phyloP scores from a whole-genome alignment of 1,284 basidiomycete genomes.

The Cryptococcus sp. region DNA sequence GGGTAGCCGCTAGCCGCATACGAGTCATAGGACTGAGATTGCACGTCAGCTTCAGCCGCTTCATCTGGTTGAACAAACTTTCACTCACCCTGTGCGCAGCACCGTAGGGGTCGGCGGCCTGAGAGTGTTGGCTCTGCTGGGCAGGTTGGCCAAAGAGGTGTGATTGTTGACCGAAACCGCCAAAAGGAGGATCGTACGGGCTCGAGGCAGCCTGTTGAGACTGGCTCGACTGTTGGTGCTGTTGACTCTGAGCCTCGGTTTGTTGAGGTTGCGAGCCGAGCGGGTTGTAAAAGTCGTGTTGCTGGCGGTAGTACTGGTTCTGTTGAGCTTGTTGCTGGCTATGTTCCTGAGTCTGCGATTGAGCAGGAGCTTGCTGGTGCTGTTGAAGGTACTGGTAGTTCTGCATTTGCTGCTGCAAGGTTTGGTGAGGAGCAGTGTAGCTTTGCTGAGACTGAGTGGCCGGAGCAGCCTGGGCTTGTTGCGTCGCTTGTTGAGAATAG shows the following conservation, averaged over 20 bases:
- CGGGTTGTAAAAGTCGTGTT: constrained; percentile 34
- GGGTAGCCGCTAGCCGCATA: constrained; percentile 51
- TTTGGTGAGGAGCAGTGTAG: constrained; percentile 39
- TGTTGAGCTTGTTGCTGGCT: constrained; percentile 26
- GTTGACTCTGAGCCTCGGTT: constrained; percentile 22
- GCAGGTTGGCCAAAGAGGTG: constrained; percentile 27
- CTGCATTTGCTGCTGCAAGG: constrained; percentile 46
- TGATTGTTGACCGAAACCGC: constrained; percentile 25
- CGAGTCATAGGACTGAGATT: constrained; percentile 46
- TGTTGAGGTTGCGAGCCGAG: constrained; percentile 28
- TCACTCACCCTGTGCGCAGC: constrained; percentile 31
- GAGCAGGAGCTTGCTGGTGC: constrained; percentile 24
- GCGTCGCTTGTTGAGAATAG: constrained; percentile 22
- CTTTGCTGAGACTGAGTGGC: constrained; percentile 25
- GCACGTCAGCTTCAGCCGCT: not conserved
- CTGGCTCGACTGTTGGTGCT: constrained; percentile 28
- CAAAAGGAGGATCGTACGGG: constrained; percentile 25
- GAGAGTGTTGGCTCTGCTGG: constrained; percentile 32
- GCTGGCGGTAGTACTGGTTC: constrained; percentile 42
- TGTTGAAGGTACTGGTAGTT: constrained; percentile 40
- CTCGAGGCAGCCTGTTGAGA: constrained; percentile 29
- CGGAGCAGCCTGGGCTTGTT: constrained; percentile 16
- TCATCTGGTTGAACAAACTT: not conserved
- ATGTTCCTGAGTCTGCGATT: constrained; percentile 23
- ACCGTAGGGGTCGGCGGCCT: constrained; percentile 27